A percentile compares a stretch with the other conserved stretches of the same genome.
phyloP scores from a whole-genome alignment of 2,329 filamentous ascomycete genomes.

The Pestalotiopsis sp. region DNA sequence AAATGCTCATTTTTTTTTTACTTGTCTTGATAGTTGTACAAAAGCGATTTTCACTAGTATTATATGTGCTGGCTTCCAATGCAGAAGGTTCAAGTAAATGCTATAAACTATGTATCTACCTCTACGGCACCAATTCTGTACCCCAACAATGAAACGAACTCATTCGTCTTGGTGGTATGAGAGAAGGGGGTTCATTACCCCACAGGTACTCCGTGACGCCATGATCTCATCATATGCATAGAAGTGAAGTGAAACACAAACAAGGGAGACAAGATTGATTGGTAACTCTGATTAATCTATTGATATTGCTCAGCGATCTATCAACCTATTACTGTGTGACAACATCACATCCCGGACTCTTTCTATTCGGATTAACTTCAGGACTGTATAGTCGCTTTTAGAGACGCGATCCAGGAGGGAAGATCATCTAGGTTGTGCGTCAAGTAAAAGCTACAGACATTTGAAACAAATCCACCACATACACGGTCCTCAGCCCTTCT shows the following conservation, averaged over 20 bases:
- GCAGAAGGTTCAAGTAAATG: background rate
- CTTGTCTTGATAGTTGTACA: background rate
- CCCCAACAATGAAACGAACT: background rate
- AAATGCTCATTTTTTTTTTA: background rate
- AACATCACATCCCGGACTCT: too few species aligned
- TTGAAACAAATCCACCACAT: background rate
- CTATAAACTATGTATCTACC: too few species aligned
- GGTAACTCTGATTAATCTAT: background rate
- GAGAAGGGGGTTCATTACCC: background rate
- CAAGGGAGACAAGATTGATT: background rate
- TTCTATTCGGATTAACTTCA: too few species aligned
- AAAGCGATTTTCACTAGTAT: background rate
- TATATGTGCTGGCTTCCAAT: background rate
- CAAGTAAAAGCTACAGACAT: too few species aligned
- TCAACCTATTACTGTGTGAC: too few species aligned
- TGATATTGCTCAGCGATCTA: too few species aligned
- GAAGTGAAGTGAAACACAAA: background rate
- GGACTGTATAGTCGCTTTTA: too few species aligned
- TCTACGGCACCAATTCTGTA: too few species aligned
- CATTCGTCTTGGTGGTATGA: background rate
- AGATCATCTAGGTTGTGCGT: too few species aligned
- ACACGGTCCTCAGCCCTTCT: background rate
- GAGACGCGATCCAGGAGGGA: too few species aligned
- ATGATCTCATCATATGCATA: background rate
- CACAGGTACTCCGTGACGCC: slow-evolving; percentile 8